These are phyloP conservation scores for Aspergillus steynii DNA, from an alignment of 495 filamentous ascomycete genomes.

Conservation along the genomic window DNA sequence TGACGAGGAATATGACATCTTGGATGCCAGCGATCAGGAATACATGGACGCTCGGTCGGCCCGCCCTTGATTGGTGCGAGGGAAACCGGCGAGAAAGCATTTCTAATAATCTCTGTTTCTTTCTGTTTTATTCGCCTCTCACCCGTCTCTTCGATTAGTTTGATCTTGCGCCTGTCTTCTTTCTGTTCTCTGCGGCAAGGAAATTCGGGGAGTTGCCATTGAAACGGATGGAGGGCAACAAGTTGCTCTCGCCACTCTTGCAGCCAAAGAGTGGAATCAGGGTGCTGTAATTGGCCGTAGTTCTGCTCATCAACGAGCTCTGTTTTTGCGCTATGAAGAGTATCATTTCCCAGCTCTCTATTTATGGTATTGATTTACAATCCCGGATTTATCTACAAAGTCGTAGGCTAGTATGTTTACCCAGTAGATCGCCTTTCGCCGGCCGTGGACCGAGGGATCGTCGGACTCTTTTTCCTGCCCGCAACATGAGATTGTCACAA, in stretches of 20 bases:
- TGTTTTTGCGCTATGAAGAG: no score
- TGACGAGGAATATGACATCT: slow-evolving; percentile 96
- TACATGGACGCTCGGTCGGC: slow-evolving; percentile 51
- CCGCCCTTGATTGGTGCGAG: slow-evolving; percentile 22
- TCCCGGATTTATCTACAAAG: no score
- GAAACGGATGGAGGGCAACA: background rate
- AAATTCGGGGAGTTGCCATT: background rate
- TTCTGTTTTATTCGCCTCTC: background rate
- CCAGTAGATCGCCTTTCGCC: no score
- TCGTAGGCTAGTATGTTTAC: no score
- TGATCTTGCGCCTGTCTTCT: background rate
- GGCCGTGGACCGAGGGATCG: no score
- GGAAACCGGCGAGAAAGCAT: background rate
- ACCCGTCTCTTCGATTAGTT: background rate
- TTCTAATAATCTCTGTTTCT: background rate
- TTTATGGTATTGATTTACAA: no score
- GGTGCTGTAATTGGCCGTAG: background rate
- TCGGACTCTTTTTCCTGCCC: no score
- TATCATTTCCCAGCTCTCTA: no score
- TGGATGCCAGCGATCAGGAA: slow-evolving; percentile 94
- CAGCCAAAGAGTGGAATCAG: background rate
- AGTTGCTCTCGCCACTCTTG: background rate
- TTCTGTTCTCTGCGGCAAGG: background rate
- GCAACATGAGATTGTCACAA: no score
- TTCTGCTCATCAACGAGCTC: background rate